Conservation (phyloP, 176 grass and related monocot genomes). For the Poa pratensis region DNA sequence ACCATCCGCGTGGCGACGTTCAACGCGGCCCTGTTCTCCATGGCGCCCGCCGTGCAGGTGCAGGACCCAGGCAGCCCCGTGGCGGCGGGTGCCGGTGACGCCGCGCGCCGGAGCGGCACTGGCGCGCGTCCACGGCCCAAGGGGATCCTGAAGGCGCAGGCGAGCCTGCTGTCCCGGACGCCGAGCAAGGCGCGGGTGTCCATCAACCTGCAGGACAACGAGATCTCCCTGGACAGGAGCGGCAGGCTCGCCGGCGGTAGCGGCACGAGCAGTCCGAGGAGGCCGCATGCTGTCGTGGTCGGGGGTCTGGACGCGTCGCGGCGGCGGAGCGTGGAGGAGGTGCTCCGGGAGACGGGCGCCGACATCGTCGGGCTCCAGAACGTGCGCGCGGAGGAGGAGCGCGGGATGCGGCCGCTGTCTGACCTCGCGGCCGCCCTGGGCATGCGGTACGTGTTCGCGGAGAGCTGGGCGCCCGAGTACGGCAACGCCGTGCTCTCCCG, state of each 20-base stretch:
- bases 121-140: conserved; percentile 54
- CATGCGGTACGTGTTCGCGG: conserved; percentile 94
- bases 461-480: conserved; percentile 99
- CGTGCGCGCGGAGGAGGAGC: conserved; percentile 88
- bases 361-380: conserved; percentile 95
- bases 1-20: conserved; percentile 87
- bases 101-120: not conserved
- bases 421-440: conserved; percentile 81
- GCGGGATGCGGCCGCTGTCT: conserved; percentile 88
- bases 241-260: not conserved
- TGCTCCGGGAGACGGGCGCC: conserved; percentile 79
- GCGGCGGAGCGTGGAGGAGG: conserved; percentile 80
- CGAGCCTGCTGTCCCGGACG: conserved; percentile 48
- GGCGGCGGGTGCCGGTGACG: not conserved
- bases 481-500: conserved; percentile 93
- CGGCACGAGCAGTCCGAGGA: not conserved
- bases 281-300: too few relatives aligned
- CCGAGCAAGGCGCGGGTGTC: conserved; percentile 83
- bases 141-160: conserved; percentile 87
- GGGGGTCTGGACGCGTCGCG: not conserved
- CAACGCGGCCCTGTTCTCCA: conserved; percentile 97
- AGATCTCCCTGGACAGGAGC: conserved; percentile 83
- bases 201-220: conserved; percentile 95
- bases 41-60: conserved; percentile 68
- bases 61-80: not conserved